phyloP scores from a whole-genome alignment of 2,329 filamentous ascomycete genomes.

The Neopestalotiopsis sp. region DNA sequence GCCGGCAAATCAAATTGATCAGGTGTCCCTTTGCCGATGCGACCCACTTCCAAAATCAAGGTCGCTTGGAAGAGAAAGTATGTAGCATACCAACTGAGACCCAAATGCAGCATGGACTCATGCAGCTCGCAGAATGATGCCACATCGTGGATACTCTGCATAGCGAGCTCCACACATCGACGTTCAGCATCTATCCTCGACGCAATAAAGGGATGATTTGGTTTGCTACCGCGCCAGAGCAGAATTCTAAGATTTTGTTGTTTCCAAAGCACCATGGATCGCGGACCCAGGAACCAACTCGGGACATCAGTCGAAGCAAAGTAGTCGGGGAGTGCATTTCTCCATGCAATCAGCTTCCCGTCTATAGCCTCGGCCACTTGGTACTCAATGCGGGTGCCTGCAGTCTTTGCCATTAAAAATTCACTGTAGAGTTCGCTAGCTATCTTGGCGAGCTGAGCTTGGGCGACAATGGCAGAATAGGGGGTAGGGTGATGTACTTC shows the following conservation, averaged over 20 bases:
- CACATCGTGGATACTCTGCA: conserved; percentile 43
- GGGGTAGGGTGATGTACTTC: conserved; percentile 44
- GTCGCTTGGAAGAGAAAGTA: conserved; percentile 52
- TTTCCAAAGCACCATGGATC: conserved; percentile 47
- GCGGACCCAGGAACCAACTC: conserved; percentile 41
- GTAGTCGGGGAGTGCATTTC: conserved; percentile 38
- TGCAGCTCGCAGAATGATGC: conserved; percentile 39
- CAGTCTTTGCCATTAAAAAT: conserved; percentile 44
- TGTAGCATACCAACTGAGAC: conserved; percentile 48
- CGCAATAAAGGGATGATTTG: conserved; percentile 38
- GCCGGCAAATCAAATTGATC: not conserved
- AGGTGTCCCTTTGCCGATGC: not conserved
- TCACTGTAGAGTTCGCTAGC: conserved; percentile 48
- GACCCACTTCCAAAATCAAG: conserved; percentile 40
- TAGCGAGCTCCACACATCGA: conserved; percentile 44
- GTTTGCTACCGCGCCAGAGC: conserved; percentile 43
- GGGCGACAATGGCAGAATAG: conserved; percentile 46
- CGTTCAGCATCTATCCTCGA: conserved; percentile 33
- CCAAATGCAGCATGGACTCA: conserved; percentile 34
- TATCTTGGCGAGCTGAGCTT: conserved; percentile 45
- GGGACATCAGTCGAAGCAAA: conserved; percentile 38
- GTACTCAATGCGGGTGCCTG: conserved; percentile 38
- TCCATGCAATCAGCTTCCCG: conserved; percentile 41
- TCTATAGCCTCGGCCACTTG: conserved; percentile 46
- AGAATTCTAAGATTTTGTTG: conserved; percentile 50